Evolutionary conservation across 345 rosid species (phyloP).

Genomic region (Xanthoceras sorbifolium): DNA sequence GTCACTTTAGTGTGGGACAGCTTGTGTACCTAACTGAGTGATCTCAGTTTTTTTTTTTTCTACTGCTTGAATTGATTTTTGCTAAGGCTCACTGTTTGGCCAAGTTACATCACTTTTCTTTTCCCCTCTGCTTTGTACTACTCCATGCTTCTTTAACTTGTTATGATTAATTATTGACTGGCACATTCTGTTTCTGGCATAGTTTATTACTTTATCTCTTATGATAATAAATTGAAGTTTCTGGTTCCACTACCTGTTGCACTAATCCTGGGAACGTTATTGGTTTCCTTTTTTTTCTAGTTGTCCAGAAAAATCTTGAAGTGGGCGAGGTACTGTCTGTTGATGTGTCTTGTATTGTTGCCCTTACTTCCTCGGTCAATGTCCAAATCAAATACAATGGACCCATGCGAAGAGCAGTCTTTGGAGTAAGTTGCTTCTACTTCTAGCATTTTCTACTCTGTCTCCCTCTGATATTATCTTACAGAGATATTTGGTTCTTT

Average conservation of each 20-base stretch:
- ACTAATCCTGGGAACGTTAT: constrained; percentile 17
- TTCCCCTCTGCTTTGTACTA: background rate
- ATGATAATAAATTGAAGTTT: background rate
- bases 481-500: background rate
- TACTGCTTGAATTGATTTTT: background rate
- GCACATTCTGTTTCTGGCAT: background rate
- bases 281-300: constrained; percentile 43
- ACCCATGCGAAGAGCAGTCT: constrained; percentile 81
- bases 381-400: constrained; percentile 87
- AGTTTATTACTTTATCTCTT: background rate
- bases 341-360: constrained; percentile 84
- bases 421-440: constrained; percentile 60
- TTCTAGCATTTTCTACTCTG: background rate
- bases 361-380: constrained; percentile 66
- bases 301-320: constrained; percentile 94
- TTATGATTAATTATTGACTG: constrained; percentile 10
- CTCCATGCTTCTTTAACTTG: background rate
- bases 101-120: background rate
- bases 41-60: background rate
- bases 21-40: background rate
- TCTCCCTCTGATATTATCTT: background rate
- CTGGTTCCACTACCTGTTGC: background rate
- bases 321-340: constrained; percentile 84
- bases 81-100: background rate
- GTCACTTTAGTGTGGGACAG: background rate